Conservation (phyloP, 2,329 filamentous ascomycete genomes). For the Acrocalymma vagum region DNA sequence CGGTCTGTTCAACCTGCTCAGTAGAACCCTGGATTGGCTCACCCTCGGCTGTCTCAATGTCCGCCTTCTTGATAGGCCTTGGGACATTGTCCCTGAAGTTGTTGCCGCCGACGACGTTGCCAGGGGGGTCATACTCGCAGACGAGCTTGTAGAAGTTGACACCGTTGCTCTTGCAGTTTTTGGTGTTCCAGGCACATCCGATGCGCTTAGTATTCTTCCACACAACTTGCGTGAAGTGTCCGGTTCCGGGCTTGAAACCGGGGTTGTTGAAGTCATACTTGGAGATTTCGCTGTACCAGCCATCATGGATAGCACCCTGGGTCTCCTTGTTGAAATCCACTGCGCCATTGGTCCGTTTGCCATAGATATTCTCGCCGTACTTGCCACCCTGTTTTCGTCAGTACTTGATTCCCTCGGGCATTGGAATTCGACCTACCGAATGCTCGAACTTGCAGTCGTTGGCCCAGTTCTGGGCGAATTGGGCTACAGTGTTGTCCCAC, state of each 20-base stretch:
- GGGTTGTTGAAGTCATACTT: conserved; percentile 11
- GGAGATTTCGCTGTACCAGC: conserved; percentile 8
- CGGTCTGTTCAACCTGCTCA: too few species aligned
- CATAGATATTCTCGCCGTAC: conserved; percentile 10
- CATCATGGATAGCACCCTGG: conserved; percentile 5
- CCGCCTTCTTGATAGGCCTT: too few species aligned
- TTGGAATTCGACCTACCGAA: conserved; percentile 2
- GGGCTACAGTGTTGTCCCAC: too few species aligned
- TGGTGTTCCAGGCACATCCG: conserved; percentile 19
- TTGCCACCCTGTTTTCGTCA: conserved; percentile 6
- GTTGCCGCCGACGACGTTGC: too few species aligned
- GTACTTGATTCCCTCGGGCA: conserved; percentile 1
- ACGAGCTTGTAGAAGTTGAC: too few species aligned
- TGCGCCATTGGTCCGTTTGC: conserved; percentile 1
- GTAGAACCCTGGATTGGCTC: too few species aligned
- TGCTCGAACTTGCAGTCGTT: conserved; percentile 10
- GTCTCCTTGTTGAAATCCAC: conserved; percentile 9
- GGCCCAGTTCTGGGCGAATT: conserved; percentile 9
- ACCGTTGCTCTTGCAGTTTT: too few species aligned
- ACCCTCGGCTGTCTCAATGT: too few species aligned
- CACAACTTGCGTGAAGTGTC: conserved; percentile 34
- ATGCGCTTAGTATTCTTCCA: conserved; percentile 25
- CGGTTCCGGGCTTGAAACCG: conserved; percentile 14
- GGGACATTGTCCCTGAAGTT: too few species aligned
- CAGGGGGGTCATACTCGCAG: too few species aligned